Percentiles rank a stretch among this genome's conserved stretches.
These are phyloP conservation scores for Phytomonas sp. DNA, from an alignment of 208 protist species.

Conservation along the genomic window DNA sequence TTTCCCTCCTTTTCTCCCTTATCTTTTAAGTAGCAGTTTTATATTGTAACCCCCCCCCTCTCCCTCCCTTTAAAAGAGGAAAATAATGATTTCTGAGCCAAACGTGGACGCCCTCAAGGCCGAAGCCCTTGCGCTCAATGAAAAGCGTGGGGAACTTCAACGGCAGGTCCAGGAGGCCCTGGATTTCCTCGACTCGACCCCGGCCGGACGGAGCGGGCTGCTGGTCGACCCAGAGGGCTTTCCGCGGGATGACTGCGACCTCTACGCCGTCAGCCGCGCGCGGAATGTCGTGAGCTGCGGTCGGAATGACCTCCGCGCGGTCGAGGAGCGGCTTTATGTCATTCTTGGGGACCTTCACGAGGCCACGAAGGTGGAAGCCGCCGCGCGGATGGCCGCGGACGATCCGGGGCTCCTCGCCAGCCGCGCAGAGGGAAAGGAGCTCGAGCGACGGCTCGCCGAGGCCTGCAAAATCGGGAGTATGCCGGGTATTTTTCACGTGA, in stretches of 20 bases:
- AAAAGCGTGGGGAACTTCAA: constrained; percentile 22
- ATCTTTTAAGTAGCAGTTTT: too few species aligned
- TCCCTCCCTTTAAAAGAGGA: too few species aligned
- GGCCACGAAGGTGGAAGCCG: constrained; percentile 34
- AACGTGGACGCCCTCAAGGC: constrained; percentile 8
- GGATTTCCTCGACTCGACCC: constrained; percentile 49
- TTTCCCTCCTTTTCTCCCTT: too few species aligned
- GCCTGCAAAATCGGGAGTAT: constrained; percentile 19
- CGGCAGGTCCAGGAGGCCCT: constrained; percentile 41
- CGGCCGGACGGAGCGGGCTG: constrained; percentile 35
- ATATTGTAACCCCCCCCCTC: too few species aligned
- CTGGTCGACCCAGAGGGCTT: constrained; percentile 77
- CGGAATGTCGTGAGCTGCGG: constrained; percentile 54
- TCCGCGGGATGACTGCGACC: constrained; percentile 71
- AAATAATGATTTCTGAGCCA: neutral
- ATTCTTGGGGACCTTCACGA: constrained; percentile 52
- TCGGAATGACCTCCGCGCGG: constrained; percentile 52
- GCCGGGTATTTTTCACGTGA: constrained; percentile 37
- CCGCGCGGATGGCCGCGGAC: constrained; percentile 42
- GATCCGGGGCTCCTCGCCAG: constrained; percentile 15
- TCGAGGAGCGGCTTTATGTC: constrained; percentile 44
- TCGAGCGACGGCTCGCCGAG: constrained; percentile 23
- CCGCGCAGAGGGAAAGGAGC: constrained; percentile 20
- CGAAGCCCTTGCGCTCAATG: too few species aligned
- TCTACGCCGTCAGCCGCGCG: constrained; percentile 73